A percentile compares a stretch with the other conserved stretches of the same genome.
These are phyloP conservation scores for Hanseniaspora jakobsenii DNA, from an alignment of 805 yeast species.

Conservation along the genomic window DNA sequence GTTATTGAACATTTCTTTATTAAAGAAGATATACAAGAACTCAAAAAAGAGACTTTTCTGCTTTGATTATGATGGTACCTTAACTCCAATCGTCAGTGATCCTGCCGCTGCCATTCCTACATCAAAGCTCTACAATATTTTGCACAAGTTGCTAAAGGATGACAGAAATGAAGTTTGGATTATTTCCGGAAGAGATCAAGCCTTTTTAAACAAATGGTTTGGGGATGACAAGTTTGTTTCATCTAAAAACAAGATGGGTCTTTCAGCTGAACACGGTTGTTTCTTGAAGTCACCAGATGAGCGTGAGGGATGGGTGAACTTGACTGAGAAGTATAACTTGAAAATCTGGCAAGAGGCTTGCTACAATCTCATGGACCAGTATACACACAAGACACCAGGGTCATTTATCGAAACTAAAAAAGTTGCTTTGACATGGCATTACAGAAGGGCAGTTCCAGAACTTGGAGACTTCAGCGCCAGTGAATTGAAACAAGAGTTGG, in stretches of 20 bases:
- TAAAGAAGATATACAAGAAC: slow-evolving; percentile 45
- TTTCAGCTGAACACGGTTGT: slow-evolving; percentile 96
- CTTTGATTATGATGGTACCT: slow-evolving; percentile 95
- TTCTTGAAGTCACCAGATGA: slow-evolving; percentile 66
- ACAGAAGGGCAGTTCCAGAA: slow-evolving; percentile 87
- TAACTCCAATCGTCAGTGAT: slow-evolving; percentile 90
- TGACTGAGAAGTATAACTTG: slow-evolving; percentile 77
- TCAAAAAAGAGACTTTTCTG: slow-evolving; percentile 65
- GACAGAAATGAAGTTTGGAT: slow-evolving; percentile 85
- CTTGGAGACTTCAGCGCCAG: slow-evolving; percentile 79
- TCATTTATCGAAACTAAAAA: slow-evolving; percentile 74
- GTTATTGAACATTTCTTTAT: slow-evolving; percentile 57
- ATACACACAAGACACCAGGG: slow-evolving; percentile 85
- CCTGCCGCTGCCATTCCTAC: slow-evolving; percentile 98
- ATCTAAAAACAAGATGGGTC: slow-evolving; percentile 48
- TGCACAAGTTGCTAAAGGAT: slow-evolving; percentile 54
- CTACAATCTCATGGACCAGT: slow-evolving; percentile 54
- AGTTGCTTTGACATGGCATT: slow-evolving; percentile 97
- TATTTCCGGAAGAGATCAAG: slow-evolving; percentile 90
- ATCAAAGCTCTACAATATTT: slow-evolving; percentile 46
- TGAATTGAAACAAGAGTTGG: slow-evolving; percentile 54
- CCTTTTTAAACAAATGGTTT: slow-evolving; percentile 76
- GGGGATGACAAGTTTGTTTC: slow-evolving; percentile 32
- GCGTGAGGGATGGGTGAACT: slow-evolving; percentile 58
- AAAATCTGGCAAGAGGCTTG: slow-evolving; percentile 77